Evolutionary conservation across 2,329 filamentous ascomycete genomes (phyloP), one percentile per base, ranked within the genome.

Genomic region (Pseudocercospora macadamiae): DNA sequence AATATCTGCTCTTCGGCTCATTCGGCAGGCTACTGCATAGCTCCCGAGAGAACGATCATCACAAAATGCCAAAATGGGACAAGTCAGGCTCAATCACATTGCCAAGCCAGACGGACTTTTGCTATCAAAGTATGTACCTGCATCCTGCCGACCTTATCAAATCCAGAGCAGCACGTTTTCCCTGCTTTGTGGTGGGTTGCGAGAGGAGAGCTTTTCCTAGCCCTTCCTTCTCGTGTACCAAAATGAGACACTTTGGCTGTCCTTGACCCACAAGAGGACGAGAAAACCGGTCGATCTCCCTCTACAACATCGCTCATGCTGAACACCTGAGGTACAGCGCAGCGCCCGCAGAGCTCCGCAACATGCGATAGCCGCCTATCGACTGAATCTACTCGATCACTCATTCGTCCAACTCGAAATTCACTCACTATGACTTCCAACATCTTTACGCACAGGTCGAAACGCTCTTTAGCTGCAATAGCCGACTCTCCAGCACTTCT

Each of bases 21-120:
- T 25, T 45, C 39, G 39, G 39, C 39, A 45, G 12, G 21, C 39
- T 45, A 45, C 16, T 25, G 39, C 39, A 45, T 25, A 45, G 39
- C 21, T 25, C 23, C 42, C 42, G 42, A 47, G 42, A 47, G 42
- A 28, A 47, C 42, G 42, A 47, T 47, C 42, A n/a, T 16, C 42
- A 26, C 8, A 4, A 23, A 4, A 47, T 28, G 23, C 42, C 42
- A 26, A n/a, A 23, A 23, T 14, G 4, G 42, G 21, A 19, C 37
- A 42, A 42, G 37, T 21, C 42, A 16, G 12, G 42, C n/a, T 23
- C 10, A 14, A 26, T 47, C 23, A 14, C 23, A 42, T 14, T 16
- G 42, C 42, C 42, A 47, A 47, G 42, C 42, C 42, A 47, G 42
- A 47, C 42, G 21, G 42, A 19, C 42, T 26, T 28, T 7, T 47